Evolutionary conservation across 768 basidiomycete species (phyloP).

Genomic region (Phlegmacium glaucopus): DNA sequence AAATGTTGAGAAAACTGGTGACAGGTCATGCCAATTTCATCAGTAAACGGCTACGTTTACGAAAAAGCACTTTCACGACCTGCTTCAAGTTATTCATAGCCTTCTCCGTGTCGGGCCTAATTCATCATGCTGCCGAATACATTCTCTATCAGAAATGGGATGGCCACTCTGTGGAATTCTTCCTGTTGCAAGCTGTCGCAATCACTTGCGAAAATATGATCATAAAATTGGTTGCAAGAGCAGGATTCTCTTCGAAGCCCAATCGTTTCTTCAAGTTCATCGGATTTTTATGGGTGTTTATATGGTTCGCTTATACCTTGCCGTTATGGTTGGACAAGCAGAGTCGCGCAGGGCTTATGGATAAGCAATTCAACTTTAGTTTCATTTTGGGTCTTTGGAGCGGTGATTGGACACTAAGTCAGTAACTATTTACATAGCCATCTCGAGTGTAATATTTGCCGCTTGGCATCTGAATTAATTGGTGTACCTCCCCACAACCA

Average conservation of each 20-base stretch:
- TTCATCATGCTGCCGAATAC: slow-evolving; percentile 32
- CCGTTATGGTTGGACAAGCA: slow-evolving; percentile 18
- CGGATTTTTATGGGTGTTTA: slow-evolving; percentile 25
- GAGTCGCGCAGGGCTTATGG: slow-evolving; percentile 10
- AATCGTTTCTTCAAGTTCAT: slow-evolving; percentile 8
- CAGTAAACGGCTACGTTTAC: slow-evolving; percentile 21
- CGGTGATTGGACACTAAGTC: slow-evolving; percentile 4
- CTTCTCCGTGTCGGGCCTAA: slow-evolving; percentile 30
- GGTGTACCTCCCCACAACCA: too few species aligned
- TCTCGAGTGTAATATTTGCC: too few species aligned
- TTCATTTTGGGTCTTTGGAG: slow-evolving; percentile 2
- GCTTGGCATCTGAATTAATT: too few species aligned
- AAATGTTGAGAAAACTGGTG: slow-evolving; percentile 29
- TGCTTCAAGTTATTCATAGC: slow-evolving; percentile 31
- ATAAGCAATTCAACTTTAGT: slow-evolving; percentile 5
- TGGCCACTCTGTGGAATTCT: slow-evolving; percentile 14
- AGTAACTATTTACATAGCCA: too few species aligned
- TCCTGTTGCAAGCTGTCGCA: slow-evolving; percentile 23
- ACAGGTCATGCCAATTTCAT: slow-evolving; percentile 24
- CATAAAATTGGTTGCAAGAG: slow-evolving; percentile 13
- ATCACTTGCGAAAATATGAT: slow-evolving; percentile 33
- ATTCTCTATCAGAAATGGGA: slow-evolving; percentile 16
- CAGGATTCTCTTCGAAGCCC: slow-evolving; percentile 8
- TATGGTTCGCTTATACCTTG: slow-evolving; percentile 22
- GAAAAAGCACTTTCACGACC: slow-evolving; percentile 20